Conservation (phyloP, 2,329 filamentous ascomycete species). For the Cryphonectria radicalis region DNA sequence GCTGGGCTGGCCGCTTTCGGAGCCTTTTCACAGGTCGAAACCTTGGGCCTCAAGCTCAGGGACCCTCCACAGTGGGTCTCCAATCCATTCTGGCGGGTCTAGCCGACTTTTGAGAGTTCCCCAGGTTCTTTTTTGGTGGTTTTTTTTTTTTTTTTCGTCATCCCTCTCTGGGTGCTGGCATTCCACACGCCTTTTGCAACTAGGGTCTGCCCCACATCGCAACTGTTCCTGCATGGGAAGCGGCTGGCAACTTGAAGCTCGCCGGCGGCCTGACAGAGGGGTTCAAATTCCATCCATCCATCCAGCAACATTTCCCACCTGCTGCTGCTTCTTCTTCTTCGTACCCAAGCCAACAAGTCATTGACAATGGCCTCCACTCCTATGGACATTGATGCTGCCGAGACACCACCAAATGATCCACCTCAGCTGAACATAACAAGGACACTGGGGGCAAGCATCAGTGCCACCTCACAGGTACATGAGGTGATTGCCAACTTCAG, state of each 20-base stretch:
- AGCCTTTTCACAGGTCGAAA: conserved; percentile 16
- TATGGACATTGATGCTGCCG: conserved; percentile 60
- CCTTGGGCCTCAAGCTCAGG: conserved; percentile 3
- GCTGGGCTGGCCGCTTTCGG: conserved; percentile 9
- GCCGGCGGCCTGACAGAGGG: not conserved
- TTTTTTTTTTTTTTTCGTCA: not conserved
- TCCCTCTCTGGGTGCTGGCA: not conserved
- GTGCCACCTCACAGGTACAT: conserved; percentile 67
- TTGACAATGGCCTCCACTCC: conserved; percentile 54
- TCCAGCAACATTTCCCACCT: conserved; percentile 1
- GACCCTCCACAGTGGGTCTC: not conserved
- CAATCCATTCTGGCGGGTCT: not conserved
- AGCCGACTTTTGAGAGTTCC: conserved; percentile 17
- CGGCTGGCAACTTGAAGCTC: conserved; percentile 5
- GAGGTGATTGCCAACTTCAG: conserved; percentile 80
- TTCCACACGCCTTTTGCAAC: not conserved
- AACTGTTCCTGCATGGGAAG: conserved; percentile 17
- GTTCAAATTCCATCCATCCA: not conserved
- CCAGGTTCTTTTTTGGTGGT: conserved; percentile 17
- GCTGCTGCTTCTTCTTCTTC: not conserved
- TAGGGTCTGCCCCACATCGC: conserved; percentile 14
- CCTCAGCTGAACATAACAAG: conserved; percentile 54
- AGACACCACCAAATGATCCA: conserved; percentile 45
- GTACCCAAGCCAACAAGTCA: not conserved
- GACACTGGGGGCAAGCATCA: conserved; percentile 46